Conservation (phyloP, 148 eudicot species). For the Limonium bicolor region DNA sequence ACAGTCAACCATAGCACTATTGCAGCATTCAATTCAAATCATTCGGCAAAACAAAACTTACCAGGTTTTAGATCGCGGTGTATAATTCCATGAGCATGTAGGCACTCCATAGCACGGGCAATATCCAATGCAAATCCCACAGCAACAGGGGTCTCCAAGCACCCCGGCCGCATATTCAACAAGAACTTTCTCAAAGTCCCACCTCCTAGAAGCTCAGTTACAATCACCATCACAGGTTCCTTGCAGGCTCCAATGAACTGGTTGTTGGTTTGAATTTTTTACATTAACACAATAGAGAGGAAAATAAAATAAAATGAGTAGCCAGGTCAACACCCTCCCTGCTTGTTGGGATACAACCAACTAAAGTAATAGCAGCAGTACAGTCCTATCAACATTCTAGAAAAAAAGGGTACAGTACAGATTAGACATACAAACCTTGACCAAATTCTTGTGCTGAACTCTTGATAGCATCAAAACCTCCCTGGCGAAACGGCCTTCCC, state of each 20-base stretch:
- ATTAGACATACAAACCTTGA: constrained; percentile 33
- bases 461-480: constrained; percentile 87
- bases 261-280: too few relatives aligned
- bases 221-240: constrained; percentile 31
- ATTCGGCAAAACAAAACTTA: constrained; percentile 3
- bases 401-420: not conserved
- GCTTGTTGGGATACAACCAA: not conserved
- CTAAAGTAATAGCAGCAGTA: not conserved
- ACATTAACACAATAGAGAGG: too few relatives aligned
- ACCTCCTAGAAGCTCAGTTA: constrained; percentile 26
- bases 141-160: constrained; percentile 21
- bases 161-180: constrained; percentile 20
- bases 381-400: not conserved
- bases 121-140: constrained; percentile 26
- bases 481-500: constrained; percentile 60
- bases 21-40: not conserved
- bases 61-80: constrained; percentile 38
- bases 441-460: constrained; percentile 83
- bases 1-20: not conserved
- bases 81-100: constrained; percentile 30
- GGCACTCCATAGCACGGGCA: constrained; percentile 28
- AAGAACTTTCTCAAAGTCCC: constrained; percentile 28
- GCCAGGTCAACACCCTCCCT: too few relatives aligned
- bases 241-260: constrained; percentile 38
- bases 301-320: too few relatives aligned